Percentiles rank a stretch among this genome's conserved stretches.
These are phyloP conservation scores for Solanum boliviense DNA, from an alignment of 257 asterid species.

Conservation along the genomic window DNA sequence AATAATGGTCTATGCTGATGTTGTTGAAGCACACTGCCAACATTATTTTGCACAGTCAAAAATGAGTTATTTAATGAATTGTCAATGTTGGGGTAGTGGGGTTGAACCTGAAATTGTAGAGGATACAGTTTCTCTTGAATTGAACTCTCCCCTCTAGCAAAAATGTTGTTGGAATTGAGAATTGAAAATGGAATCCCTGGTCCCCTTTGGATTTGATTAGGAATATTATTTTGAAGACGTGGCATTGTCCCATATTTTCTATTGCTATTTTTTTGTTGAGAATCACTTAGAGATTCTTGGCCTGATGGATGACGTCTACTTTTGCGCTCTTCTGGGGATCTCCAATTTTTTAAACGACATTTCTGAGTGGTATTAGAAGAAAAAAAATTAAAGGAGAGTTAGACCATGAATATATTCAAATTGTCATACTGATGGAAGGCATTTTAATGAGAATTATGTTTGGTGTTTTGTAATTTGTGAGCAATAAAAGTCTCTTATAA, in stretches of 20 bases:
- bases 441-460: neutral
- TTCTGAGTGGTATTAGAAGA: neutral
- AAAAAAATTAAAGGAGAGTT: neutral
- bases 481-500: neutral
- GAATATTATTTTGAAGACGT: neutral
- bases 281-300: neutral
- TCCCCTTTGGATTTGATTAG: neutral
- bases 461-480: neutral
- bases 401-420: neutral
- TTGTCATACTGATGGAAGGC: neutral
- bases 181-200: neutral
- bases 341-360: conserved; percentile 18
- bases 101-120: neutral
- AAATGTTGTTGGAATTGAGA: neutral
- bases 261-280: neutral
- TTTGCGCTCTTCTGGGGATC: neutral
- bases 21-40: neutral
- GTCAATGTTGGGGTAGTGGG: neutral
- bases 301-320: neutral
- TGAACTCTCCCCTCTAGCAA: neutral
- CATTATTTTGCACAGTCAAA: neutral
- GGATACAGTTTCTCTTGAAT: neutral
- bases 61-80: neutral
- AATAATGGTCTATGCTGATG: neutral
- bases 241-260: neutral